Evolutionary conservation across 2,329 filamentous ascomycete species (phyloP).

Genomic region (Nannizzia gypsea): DNA sequence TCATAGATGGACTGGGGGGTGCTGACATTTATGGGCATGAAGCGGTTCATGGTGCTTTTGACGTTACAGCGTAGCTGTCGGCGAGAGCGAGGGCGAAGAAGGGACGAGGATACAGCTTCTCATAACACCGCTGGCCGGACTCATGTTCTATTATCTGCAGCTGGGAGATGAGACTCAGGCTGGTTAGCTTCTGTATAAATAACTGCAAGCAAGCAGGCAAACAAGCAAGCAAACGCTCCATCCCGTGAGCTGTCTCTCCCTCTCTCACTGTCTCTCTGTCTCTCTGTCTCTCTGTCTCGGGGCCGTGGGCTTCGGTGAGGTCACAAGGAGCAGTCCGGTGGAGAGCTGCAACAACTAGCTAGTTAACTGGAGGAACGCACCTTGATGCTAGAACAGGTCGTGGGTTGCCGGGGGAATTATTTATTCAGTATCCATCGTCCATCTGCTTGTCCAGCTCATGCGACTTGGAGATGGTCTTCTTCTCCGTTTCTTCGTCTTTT

Average conservation of each 20-base stretch:
- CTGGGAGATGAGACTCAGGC: neutral
- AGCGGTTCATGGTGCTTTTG: slow-evolving; percentile 41
- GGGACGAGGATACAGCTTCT: neutral
- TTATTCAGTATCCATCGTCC: neutral
- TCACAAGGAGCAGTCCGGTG: neutral
- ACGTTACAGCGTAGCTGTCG: slow-evolving; percentile 34
- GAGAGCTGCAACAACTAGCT: neutral
- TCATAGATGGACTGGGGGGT: slow-evolving; percentile 23
- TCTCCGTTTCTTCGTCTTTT: neutral
- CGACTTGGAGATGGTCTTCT: neutral
- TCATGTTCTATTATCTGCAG: neutral
- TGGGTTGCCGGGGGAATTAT: too few species aligned
- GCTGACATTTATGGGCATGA: slow-evolving; percentile 32
- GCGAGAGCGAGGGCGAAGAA: too few species aligned
- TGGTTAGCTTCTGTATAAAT: neutral
- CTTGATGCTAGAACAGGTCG: neutral
- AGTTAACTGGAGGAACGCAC: neutral
- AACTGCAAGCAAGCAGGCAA: too few species aligned
- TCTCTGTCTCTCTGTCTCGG: neutral
- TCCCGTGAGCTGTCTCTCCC: neutral
- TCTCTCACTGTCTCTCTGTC: neutral
- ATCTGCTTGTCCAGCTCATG: neutral
- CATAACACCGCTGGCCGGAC: neutral
- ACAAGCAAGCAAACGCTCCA: neutral
- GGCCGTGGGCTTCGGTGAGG: neutral